These are phyloP conservation scores for Solanum chacoense DNA, from an alignment of 305 asterid species.

Conservation along the genomic window DNA sequence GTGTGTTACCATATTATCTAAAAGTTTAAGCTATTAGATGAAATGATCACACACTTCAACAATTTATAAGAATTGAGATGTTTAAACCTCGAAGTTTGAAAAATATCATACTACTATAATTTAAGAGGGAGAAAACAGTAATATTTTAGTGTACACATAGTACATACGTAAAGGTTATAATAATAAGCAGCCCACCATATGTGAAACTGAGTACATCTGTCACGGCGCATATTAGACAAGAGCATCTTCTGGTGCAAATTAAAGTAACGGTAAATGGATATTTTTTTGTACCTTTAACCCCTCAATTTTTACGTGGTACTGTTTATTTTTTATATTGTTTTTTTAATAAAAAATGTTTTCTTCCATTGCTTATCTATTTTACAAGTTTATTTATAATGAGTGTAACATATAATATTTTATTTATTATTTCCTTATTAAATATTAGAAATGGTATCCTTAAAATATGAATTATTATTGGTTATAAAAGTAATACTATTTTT, in stretches of 20 bases:
- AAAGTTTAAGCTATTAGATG: too few relatives aligned
- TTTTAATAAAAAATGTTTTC: background rate
- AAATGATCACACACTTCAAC: too few relatives aligned
- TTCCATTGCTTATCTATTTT: background rate
- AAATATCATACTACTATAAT: background rate
- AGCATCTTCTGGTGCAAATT: background rate
- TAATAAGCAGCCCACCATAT: slow-evolving; percentile 3
- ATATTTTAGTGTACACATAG: background rate
- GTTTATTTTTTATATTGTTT: too few relatives aligned
- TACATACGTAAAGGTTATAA: background rate
- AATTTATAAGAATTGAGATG: background rate
- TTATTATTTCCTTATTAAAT: background rate
- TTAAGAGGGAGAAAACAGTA: background rate
- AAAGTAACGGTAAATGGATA: background rate
- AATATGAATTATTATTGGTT: background rate
- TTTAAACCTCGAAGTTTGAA: background rate
- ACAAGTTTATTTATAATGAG: background rate
- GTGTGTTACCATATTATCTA: too few relatives aligned
- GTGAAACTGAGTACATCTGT: slow-evolving; percentile 14
- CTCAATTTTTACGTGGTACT: background rate
- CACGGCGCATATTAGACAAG: slow-evolving; percentile 1
- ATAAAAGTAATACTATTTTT: background rate
- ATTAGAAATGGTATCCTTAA: background rate
- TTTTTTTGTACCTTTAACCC: background rate
- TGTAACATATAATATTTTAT: background rate